Conservation (phyloP, 371 early-diverging fungal genomes). For the Chytridiales sp. region DNA sequence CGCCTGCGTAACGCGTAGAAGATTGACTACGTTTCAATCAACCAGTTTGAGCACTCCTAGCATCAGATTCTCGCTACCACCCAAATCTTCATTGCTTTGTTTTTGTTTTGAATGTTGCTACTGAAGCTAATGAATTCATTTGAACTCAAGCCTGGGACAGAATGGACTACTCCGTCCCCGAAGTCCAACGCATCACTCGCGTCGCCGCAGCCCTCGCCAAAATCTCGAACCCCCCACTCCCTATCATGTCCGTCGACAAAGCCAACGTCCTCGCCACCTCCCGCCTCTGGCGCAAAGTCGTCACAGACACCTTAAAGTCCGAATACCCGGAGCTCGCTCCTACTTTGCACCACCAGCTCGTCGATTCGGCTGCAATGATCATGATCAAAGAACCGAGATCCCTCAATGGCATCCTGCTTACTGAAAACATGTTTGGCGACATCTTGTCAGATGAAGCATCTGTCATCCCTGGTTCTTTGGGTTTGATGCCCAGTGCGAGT, state of each 20-base stretch:
- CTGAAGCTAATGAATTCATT: background rate
- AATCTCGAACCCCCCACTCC: conserved; percentile 68
- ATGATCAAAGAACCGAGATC: conserved; percentile 87
- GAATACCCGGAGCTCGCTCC: conserved; percentile 79
- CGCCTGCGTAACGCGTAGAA: no score
- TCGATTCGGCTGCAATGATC: conserved; percentile 96
- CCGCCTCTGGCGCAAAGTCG: conserved; percentile 91
- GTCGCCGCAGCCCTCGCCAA: conserved; percentile 76
- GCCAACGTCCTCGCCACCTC: conserved; percentile 97
- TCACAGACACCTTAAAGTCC: conserved; percentile 77
- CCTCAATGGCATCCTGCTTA: conserved; percentile 92
- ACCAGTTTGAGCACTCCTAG: background rate
- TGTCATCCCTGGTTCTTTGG: conserved; percentile 93
- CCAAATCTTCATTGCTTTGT: conserved; percentile 24
- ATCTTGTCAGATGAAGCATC: conserved; percentile 93
- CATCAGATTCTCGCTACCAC: background rate
- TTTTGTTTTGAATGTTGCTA: conserved; percentile 11
- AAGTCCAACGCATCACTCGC: conserved; percentile 90
- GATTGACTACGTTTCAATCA: no score
- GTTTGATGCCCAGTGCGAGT: conserved; percentile 90
- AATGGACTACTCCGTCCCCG: conserved; percentile 83
- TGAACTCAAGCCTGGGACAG: conserved; percentile 69
- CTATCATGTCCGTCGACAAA: conserved; percentile 94
- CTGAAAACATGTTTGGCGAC: conserved; percentile 98
- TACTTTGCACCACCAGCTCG: conserved; percentile 79